Evolutionary conservation across 1,284 basidiomycete genomes (phyloP).

Genomic region (Vanrija pseudolonga): DNA sequence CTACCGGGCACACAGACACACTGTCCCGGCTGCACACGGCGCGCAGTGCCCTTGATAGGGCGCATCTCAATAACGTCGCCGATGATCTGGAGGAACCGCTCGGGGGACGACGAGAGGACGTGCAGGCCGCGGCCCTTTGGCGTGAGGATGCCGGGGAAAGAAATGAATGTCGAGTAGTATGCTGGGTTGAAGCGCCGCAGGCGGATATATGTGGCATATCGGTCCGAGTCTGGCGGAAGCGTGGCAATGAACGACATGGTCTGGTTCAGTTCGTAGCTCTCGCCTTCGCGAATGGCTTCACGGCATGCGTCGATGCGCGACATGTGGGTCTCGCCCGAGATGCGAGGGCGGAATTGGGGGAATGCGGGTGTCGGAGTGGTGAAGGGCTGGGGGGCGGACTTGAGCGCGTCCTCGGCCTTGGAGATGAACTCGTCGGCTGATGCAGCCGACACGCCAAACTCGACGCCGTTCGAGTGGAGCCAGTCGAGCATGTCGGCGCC

Average conservation of each 20-base stretch:
- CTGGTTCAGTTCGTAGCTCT: conserved; percentile 94
- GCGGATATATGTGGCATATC: conserved; percentile 50
- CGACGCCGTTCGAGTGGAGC: conserved; percentile 28
- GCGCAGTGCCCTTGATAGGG: conserved; percentile 86
- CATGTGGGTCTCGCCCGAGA: conserved; percentile 58
- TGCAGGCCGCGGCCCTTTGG: conserved; percentile 56
- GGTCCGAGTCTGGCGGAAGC: conserved; percentile 36
- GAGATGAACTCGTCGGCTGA: conserved; percentile 24
- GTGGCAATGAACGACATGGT: conserved; percentile 63
- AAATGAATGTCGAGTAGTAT: conserved; percentile 79
- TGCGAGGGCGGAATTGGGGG: conserved; percentile 39
- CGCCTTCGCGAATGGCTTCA: conserved; percentile 72
- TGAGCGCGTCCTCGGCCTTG: conserved; percentile 8
- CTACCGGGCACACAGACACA: conserved; percentile 33
- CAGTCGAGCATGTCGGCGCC: conserved; percentile 28
- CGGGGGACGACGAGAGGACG: conserved; percentile 78
- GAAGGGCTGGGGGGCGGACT: background rate
- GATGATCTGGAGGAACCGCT: conserved; percentile 81
- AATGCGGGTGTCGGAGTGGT: conserved; percentile 17
- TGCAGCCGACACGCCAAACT: conserved; percentile 23
- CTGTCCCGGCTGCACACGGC: conserved; percentile 37
- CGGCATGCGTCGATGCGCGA: conserved; percentile 69
- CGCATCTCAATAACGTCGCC: conserved; percentile 65
- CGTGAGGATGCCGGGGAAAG: conserved; percentile 54
- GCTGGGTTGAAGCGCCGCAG: conserved; percentile 80